Percentiles rank a stretch among this genome's conserved stretches.
Evolutionary conservation across 768 basidiomycete genomes (phyloP).

Genomic region (Mrakia frigida): DNA sequence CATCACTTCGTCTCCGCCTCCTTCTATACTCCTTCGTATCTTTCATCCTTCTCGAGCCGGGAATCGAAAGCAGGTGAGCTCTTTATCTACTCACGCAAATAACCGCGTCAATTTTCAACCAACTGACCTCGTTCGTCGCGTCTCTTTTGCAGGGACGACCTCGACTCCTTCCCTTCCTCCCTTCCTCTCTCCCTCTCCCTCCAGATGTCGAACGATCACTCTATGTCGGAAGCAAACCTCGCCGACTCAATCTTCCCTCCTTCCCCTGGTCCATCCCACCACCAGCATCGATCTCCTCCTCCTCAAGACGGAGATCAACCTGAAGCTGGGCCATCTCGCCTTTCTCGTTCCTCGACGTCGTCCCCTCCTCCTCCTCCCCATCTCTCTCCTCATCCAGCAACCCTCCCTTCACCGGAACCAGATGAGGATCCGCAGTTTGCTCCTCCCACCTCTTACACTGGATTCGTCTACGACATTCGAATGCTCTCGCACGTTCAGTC

Average conservation of each 20-base stretch:
- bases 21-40: not conserved
- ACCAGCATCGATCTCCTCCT: too few relatives aligned
- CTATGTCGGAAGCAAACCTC: not conserved
- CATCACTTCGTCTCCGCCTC: not conserved
- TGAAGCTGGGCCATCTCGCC: conserved; percentile 12
- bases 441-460: not conserved
- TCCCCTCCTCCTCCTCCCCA: not conserved
- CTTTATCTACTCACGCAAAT: too few relatives aligned
- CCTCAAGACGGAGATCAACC: not conserved
- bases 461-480: conserved; percentile 64
- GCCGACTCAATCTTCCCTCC: not conserved
- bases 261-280: not conserved
- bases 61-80: too few relatives aligned
- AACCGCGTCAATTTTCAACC: not conserved
- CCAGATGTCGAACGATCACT: not conserved
- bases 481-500: conserved; percentile 77
- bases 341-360: not conserved
- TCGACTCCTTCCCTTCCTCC: too few relatives aligned
- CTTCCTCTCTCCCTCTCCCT: too few relatives aligned
- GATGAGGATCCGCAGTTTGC: not conserved
- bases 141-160: not conserved
- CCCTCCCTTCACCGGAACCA: not conserved
- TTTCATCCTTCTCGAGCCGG: not conserved
- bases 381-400: not conserved
- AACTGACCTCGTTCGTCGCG: not conserved